Evolutionary conservation across 2,329 filamentous ascomycete genomes (phyloP).

Genomic region (Fusarium sp.): DNA sequence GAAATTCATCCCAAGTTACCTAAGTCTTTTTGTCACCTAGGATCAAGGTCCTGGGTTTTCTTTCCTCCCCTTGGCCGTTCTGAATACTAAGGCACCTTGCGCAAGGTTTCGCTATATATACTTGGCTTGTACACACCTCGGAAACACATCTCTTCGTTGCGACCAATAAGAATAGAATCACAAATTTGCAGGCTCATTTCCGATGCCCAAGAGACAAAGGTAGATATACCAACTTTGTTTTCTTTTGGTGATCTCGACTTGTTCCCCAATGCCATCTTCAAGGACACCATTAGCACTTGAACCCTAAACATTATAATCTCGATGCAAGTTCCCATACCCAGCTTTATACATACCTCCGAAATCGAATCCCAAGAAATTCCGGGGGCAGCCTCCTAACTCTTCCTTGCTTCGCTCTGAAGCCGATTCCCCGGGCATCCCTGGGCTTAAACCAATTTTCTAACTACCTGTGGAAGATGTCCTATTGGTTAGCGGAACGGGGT

Average conservation of each 20-base stretch:
- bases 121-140: background rate
- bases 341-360: background rate
- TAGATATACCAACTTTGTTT: background rate
- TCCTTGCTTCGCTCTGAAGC: background rate
- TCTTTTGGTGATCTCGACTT: background rate
- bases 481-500: constrained; percentile 1
- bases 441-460: background rate
- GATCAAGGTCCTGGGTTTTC: too few species aligned
- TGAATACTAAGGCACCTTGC: background rate
- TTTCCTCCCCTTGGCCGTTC: too few species aligned
- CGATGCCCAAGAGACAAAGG: background rate
- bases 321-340: background rate
- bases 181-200: background rate
- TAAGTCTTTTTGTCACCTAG: too few species aligned
- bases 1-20: too few species aligned
- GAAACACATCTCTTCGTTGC: background rate
- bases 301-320: background rate
- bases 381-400: background rate
- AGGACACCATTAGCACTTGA: background rate
- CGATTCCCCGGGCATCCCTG: background rate
- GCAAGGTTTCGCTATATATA: background rate
- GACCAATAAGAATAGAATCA: background rate
- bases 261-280: background rate
- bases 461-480: background rate
- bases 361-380: background rate